phyloP scores from a whole-genome alignment of 2,329 filamentous ascomycete genomes.

The Diaporthe capsici region DNA sequence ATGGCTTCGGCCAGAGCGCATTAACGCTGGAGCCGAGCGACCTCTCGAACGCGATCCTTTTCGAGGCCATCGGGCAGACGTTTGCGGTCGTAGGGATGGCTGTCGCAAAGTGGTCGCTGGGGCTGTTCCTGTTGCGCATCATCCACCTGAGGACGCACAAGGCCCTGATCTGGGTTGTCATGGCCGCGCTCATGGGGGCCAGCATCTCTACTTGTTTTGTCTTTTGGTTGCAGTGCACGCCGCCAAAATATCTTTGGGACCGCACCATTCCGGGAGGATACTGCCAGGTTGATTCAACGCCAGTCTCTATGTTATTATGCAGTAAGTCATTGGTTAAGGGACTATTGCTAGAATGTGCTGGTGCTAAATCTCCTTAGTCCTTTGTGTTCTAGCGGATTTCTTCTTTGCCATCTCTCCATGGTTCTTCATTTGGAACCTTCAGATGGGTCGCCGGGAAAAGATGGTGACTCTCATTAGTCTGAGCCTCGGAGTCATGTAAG shows the following conservation, averaged over 20 bases:
- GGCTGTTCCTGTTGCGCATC: constrained; percentile 43
- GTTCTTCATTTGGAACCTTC: constrained; percentile 56
- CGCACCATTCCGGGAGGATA: background rate
- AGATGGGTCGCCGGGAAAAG: constrained; percentile 58
- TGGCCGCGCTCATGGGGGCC: constrained; percentile 3
- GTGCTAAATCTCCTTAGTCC: background rate
- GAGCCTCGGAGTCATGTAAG: constrained; percentile 57
- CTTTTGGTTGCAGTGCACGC: constrained; percentile 31
- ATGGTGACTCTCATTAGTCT: constrained; percentile 55
- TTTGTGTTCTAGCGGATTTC: constrained; percentile 50
- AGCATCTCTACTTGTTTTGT: background rate
- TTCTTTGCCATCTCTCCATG: constrained; percentile 55
- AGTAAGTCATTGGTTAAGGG: background rate
- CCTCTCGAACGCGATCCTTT: constrained; percentile 33
- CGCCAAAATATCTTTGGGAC: constrained; percentile 3
- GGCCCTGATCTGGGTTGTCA: constrained; percentile 12
- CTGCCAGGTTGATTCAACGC: constrained; percentile 6
- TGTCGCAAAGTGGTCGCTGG: constrained; percentile 42
- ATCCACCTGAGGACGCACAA: constrained; percentile 31
- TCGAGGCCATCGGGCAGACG: constrained; percentile 38
- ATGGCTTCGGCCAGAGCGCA: constrained; percentile 37
- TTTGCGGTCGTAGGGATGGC: constrained; percentile 39
- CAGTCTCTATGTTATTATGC: background rate
- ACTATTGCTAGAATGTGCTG: background rate
- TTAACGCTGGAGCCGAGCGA: background rate